These are phyloP conservation scores for Geum urbanum DNA, from an alignment of 306 rosid genomes.

Conservation along the genomic window DNA sequence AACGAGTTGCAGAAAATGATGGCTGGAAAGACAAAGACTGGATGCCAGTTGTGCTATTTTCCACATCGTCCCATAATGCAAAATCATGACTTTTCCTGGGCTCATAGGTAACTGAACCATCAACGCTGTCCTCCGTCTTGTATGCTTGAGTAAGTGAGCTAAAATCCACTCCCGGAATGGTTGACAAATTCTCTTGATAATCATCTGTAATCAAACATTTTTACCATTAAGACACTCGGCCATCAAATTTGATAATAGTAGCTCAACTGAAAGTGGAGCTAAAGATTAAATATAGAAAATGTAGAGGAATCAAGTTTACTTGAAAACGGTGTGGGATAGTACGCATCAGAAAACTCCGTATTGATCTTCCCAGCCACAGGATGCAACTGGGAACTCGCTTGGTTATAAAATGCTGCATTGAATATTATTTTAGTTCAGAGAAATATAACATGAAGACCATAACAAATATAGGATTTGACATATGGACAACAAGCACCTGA, in stretches of 20 bases:
- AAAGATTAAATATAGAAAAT: conserved; percentile 1
- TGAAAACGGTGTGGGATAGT: conserved; percentile 32
- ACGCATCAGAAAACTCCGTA: conserved; percentile 36
- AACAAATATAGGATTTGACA: conserved; percentile 8
- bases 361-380: conserved; percentile 40
- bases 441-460: neutral
- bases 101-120: conserved; percentile 34
- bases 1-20: conserved; percentile 36
- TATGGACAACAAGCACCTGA: conserved; percentile 45
- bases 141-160: conserved; percentile 37
- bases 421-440: conserved; percentile 9
- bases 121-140: conserved; percentile 32
- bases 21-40: conserved; percentile 45
- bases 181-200: conserved; percentile 41
- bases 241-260: conserved; percentile 12
- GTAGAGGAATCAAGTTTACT: conserved; percentile 36
- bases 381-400: conserved; percentile 44
- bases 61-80: conserved; percentile 43
- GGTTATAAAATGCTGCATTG: conserved; percentile 50
- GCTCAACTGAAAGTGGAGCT: conserved; percentile 9
- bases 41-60: conserved; percentile 31
- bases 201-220: conserved; percentile 35
- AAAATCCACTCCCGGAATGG: conserved; percentile 38
- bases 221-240: conserved; percentile 15
- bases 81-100: conserved; percentile 34